A percentile compares a stretch with the other conserved stretches of the same genome.
These are phyloP conservation scores for Ilex paraguariensis DNA, from an alignment of 305 asterid genomes.

Conservation along the genomic window DNA sequence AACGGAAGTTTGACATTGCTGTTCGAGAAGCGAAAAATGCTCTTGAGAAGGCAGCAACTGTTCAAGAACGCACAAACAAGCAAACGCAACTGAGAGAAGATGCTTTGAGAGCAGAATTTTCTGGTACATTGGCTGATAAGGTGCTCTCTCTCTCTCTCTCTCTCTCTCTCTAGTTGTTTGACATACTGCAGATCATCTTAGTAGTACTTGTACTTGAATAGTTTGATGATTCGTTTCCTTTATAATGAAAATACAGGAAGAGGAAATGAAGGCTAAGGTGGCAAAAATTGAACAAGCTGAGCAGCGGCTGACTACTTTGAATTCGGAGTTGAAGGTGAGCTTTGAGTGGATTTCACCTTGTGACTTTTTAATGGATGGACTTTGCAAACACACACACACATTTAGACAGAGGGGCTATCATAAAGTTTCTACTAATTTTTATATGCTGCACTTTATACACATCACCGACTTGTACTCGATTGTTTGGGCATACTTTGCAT, in stretches of 20 bases:
- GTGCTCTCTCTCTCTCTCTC: constrained; percentile 26
- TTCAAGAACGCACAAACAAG: constrained; percentile 74
- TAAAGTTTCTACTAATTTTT: too few species aligned
- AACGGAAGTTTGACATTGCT: constrained; percentile 80
- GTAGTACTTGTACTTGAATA: constrained; percentile 7
- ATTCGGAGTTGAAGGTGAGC: constrained; percentile 76
- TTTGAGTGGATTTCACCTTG: background rate
- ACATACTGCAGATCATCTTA: too few species aligned
- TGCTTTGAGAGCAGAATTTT: constrained; percentile 72
- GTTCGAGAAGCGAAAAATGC: constrained; percentile 81
- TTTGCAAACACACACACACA: too few species aligned
- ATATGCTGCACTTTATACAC: too few species aligned
- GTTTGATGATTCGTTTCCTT: background rate
- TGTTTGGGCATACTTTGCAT: too few species aligned
- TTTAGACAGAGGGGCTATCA: too few species aligned
- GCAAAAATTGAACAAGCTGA: constrained; percentile 73
- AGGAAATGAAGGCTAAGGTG: constrained; percentile 64
- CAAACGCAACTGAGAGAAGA: constrained; percentile 84
- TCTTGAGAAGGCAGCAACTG: constrained; percentile 87
- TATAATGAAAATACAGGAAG: constrained; percentile 52
- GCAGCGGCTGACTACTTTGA: constrained; percentile 73
- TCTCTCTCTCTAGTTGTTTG: constrained; percentile 2
- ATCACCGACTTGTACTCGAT: too few species aligned
- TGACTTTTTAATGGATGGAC: background rate
- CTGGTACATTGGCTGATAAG: constrained; percentile 65